Conservation (phyloP, 306 rosid species). For the Glycine latifolia region DNA sequence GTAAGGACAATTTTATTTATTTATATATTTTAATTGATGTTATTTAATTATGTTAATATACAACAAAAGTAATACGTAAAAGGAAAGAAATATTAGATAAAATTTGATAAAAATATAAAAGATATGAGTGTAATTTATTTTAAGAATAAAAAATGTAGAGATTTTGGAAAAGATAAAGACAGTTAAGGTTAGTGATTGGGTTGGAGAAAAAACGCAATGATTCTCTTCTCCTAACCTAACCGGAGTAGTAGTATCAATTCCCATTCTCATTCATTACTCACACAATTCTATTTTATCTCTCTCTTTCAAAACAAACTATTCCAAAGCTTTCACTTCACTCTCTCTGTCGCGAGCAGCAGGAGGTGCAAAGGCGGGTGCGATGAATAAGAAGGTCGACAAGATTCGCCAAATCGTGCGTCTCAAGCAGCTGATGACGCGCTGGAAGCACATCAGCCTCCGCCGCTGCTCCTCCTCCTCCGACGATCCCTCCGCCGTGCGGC, state of each 20-base stretch:
- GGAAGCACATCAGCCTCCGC: conserved; percentile 45
- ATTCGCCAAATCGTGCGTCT: conserved; percentile 62
- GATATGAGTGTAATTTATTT: too few relatives aligned
- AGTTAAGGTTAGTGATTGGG: not conserved
- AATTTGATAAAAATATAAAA: too few relatives aligned
- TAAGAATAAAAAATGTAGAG: too few relatives aligned
- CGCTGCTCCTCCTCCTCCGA: not conserved
- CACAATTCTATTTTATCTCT: not conserved
- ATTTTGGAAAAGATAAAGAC: not conserved
- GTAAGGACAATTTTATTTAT: too few relatives aligned
- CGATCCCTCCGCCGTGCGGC: not conserved
- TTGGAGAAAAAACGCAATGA: not conserved
- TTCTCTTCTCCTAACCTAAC: not conserved
- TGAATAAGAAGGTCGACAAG: conserved; percentile 50
- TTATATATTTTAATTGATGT: too few relatives aligned
- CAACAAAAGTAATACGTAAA: too few relatives aligned
- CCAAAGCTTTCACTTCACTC: too few relatives aligned
- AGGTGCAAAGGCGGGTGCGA: conserved; percentile 47
- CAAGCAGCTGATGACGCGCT: conserved; percentile 38
- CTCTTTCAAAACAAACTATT: not conserved
- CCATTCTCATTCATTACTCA: not conserved
- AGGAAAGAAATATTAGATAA: too few relatives aligned
- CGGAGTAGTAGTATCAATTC: not conserved
- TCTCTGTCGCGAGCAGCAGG: too few relatives aligned
- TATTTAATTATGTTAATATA: too few relatives aligned